Percentiles rank a stretch among this genome's conserved stretches.
Evolutionary conservation across 1,139 yeast genomes (phyloP).

Genomic region (Taiozyma sp.): DNA sequence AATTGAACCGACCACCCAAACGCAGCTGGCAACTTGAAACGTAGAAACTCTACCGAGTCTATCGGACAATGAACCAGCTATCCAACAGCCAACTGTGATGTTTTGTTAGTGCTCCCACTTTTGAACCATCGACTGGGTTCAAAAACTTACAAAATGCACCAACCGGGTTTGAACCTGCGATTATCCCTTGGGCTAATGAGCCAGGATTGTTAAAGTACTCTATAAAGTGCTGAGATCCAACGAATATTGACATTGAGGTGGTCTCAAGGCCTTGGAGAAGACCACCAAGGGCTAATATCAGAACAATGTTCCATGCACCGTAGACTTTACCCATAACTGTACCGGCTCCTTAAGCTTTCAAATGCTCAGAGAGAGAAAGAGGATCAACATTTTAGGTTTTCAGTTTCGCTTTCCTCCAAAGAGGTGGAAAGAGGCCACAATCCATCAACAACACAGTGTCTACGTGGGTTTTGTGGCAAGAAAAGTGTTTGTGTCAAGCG

Average conservation of each 20-base stretch:
- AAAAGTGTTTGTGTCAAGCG: background rate
- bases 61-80: slow-evolving; percentile 26
- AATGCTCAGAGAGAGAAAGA: background rate
- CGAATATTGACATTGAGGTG: slow-evolving; percentile 60
- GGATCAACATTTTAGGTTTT: background rate
- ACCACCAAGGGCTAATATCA: slow-evolving; percentile 51
- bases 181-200: slow-evolving; percentile 33
- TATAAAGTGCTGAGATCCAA: slow-evolving; percentile 41
- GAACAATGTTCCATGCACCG: slow-evolving; percentile 29
- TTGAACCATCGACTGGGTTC: background rate
- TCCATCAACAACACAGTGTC: background rate
- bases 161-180: slow-evolving; percentile 38
- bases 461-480: background rate
- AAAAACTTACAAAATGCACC: slow-evolving; percentile 31
- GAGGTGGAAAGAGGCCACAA: background rate
- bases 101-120: slow-evolving; percentile 1
- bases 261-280: slow-evolving; percentile 67
- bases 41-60: slow-evolving; percentile 26
- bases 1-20: slow-evolving; percentile 32
- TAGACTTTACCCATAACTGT: slow-evolving; percentile 12
- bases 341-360: background rate
- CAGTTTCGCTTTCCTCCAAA: background rate
- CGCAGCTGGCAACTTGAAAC: slow-evolving; percentile 23
- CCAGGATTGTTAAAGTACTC: slow-evolving; percentile 41
- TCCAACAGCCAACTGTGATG: slow-evolving; percentile 27